These are phyloP conservation scores for Alternaria sp. DNA, from an alignment of 2,329 filamentous ascomycete species.

Conservation along the genomic window DNA sequence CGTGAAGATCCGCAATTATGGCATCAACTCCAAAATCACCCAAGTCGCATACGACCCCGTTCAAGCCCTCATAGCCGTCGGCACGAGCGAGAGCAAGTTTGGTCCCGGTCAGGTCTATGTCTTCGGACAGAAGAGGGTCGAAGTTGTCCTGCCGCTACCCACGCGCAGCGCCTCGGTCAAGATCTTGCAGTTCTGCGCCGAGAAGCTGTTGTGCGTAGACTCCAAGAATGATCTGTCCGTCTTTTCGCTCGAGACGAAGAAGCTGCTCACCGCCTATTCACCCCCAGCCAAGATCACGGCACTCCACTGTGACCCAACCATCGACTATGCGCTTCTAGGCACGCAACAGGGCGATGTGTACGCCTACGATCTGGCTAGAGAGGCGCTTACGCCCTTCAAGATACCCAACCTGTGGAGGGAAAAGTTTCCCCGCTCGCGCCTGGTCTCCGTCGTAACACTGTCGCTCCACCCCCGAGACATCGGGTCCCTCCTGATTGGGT, in stretches of 20 bases:
- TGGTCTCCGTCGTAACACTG: conserved; percentile 75
- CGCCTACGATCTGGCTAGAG: conserved; percentile 91
- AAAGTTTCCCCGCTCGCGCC: conserved; percentile 71
- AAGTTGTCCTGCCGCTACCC: conserved; percentile 74
- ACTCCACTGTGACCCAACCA: conserved; percentile 82
- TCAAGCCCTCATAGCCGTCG: conserved; percentile 90
- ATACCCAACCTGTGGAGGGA: conserved; percentile 89
- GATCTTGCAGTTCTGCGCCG: conserved; percentile 82
- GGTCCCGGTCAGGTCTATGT: conserved; percentile 89
- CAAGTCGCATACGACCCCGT: conserved; percentile 91
- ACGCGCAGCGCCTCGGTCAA: conserved; percentile 74
- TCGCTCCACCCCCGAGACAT: conserved; percentile 91
- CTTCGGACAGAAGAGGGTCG: conserved; percentile 82
- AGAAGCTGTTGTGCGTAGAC: conserved; percentile 85
- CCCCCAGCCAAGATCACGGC: conserved; percentile 78
- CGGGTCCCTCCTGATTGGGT: conserved; percentile 89
- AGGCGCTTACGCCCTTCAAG: conserved; percentile 76
- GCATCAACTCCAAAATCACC: conserved; percentile 72
- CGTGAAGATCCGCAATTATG: conserved; percentile 46
- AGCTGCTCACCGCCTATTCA: conserved; percentile 72
- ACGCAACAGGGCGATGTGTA: conserved; percentile 83
- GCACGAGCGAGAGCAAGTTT: conserved; percentile 86
- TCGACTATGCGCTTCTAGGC: conserved; percentile 93
- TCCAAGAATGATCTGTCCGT: conserved; percentile 84
- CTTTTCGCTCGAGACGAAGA: conserved; percentile 79